Percentiles rank a stretch among this genome's conserved stretches.
These are phyloP conservation scores for Conoideocrella luteorostrata DNA, from an alignment of 2,329 filamentous ascomycete genomes.

Conservation along the genomic window DNA sequence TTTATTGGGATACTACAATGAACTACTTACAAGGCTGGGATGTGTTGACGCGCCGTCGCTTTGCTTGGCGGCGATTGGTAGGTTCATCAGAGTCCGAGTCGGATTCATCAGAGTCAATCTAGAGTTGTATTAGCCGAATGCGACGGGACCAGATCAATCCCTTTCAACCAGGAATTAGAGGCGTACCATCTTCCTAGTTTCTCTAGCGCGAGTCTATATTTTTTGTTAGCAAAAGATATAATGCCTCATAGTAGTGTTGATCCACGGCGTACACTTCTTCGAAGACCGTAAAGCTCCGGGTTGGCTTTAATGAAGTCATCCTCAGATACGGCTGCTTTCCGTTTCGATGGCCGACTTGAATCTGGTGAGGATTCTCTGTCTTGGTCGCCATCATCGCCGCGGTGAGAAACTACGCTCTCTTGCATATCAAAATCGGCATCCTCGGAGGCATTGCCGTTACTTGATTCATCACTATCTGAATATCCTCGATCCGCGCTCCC, in stretches of 20 bases:
- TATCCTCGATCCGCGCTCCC: constrained; percentile 31
- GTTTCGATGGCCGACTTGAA: constrained; percentile 64
- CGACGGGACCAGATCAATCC: neutral
- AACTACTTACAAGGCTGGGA: constrained; percentile 54
- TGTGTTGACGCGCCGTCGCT: constrained; percentile 61
- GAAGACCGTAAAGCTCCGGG: constrained; percentile 88
- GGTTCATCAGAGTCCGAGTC: constrained; percentile 64
- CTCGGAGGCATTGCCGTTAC: constrained; percentile 52
- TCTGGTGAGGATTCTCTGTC: constrained; percentile 64
- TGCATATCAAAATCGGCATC: constrained; percentile 74
- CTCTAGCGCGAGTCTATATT: constrained; percentile 47
- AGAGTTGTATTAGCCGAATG: constrained; percentile 2
- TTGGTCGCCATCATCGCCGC: constrained; percentile 40
- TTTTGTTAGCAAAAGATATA: constrained; percentile 19
- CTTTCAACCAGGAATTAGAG: constrained; percentile 10
- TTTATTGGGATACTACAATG: neutral
- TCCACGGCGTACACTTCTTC: constrained; percentile 69
- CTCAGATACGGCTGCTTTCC: constrained; percentile 62
- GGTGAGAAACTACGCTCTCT: constrained; percentile 42
- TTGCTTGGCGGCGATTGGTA: constrained; percentile 52
- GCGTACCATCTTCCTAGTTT: constrained; percentile 52
- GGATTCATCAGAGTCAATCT: constrained; percentile 55
- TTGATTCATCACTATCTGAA: constrained; percentile 42
- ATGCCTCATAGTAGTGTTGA: constrained; percentile 12
- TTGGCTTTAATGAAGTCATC: constrained; percentile 85